phyloP scores from a whole-genome alignment of 225 moss, liverwort and hornwort genomes.

The Physcomitrium patens region DNA sequence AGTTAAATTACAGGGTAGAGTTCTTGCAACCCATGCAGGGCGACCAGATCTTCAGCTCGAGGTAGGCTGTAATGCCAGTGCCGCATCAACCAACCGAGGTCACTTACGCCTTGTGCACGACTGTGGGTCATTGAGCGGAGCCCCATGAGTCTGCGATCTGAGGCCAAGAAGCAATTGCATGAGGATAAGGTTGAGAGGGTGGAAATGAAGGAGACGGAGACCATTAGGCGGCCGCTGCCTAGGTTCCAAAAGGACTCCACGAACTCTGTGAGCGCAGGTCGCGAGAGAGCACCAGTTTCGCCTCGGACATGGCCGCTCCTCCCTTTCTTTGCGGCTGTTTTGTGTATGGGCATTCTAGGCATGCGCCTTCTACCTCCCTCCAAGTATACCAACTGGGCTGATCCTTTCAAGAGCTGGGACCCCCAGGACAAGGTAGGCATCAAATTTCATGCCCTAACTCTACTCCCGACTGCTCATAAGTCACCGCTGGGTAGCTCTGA shows the following conservation, averaged over 20 bases:
- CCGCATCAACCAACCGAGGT: not conserved
- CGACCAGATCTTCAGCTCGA: slow-evolving; percentile 35
- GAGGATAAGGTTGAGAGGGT: slow-evolving; percentile 40
- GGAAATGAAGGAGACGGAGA: slow-evolving; percentile 51
- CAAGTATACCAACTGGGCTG: slow-evolving; percentile 47
- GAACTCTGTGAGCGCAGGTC: slow-evolving; percentile 45
- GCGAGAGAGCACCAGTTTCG: slow-evolving; percentile 33
- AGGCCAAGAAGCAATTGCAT: slow-evolving; percentile 49
- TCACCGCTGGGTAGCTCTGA: not conserved
- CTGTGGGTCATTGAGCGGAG: slow-evolving; percentile 11
- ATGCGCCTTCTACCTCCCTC: slow-evolving; percentile 43
- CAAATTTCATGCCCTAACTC: slow-evolving; percentile 30
- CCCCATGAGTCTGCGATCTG: slow-evolving; percentile 50
- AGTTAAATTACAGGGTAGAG: slow-evolving; percentile 5
- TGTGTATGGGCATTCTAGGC: slow-evolving; percentile 45
- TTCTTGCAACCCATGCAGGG: slow-evolving; percentile 19
- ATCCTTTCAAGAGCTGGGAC: slow-evolving; percentile 48
- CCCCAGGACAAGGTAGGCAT: slow-evolving; percentile 42
- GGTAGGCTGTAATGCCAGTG: slow-evolving; percentile 33
- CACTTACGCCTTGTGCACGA: not conserved
- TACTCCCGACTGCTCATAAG: not conserved
- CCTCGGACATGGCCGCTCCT: slow-evolving; percentile 50
- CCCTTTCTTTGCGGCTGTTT: slow-evolving; percentile 42
- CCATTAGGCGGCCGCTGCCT: slow-evolving; percentile 47
- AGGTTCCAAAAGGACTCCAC: slow-evolving; percentile 52